phyloP scores from a whole-genome alignment of 2,329 filamentous ascomycete species.

The Penicillium vulpinum region DNA sequence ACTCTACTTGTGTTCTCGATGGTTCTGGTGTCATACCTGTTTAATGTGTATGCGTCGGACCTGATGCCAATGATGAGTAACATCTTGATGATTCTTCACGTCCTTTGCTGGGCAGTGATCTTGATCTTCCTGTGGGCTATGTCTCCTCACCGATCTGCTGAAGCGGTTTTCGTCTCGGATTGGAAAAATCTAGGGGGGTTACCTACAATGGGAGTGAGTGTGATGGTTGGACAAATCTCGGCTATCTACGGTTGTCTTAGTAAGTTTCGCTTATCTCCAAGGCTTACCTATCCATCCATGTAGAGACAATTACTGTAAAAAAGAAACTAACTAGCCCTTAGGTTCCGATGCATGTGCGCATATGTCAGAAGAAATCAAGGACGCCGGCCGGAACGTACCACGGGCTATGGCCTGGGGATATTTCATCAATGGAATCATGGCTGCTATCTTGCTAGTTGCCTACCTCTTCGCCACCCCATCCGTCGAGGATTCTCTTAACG shows the following conservation, averaged over 20 bases:
- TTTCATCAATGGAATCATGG: slow-evolving; percentile 46
- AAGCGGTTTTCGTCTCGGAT: slow-evolving; percentile 33
- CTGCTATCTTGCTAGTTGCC: slow-evolving; percentile 45
- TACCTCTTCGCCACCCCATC: slow-evolving; percentile 42
- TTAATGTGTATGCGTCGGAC: slow-evolving; percentile 48
- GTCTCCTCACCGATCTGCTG: slow-evolving; percentile 27
- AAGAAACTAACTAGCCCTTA: slow-evolving; percentile 11
- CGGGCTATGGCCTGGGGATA: slow-evolving; percentile 47
- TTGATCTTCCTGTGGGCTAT: slow-evolving; percentile 33
- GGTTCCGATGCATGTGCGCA: slow-evolving; percentile 30
- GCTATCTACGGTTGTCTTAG: slow-evolving; percentile 33
- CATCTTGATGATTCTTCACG: slow-evolving; percentile 38
- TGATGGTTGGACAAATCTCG: slow-evolving; percentile 40
- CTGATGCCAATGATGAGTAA: slow-evolving; percentile 39
- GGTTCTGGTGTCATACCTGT: slow-evolving; percentile 48
- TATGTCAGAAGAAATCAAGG: slow-evolving; percentile 51
- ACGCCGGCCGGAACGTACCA: slow-evolving; percentile 47
- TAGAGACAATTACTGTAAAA: not conserved
- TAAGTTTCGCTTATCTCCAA: slow-evolving; percentile 10
- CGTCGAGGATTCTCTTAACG: slow-evolving; percentile 37
- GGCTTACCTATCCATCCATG: too few relatives aligned
- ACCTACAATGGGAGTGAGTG: slow-evolving; percentile 34
- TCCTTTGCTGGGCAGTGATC: slow-evolving; percentile 38
- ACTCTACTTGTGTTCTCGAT: slow-evolving; percentile 54
- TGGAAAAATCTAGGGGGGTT: slow-evolving; percentile 41